These are phyloP conservation scores for Verticillium zaregamsianum DNA, from an alignment of 2,329 filamentous ascomycete genomes.

Conservation along the genomic window DNA sequence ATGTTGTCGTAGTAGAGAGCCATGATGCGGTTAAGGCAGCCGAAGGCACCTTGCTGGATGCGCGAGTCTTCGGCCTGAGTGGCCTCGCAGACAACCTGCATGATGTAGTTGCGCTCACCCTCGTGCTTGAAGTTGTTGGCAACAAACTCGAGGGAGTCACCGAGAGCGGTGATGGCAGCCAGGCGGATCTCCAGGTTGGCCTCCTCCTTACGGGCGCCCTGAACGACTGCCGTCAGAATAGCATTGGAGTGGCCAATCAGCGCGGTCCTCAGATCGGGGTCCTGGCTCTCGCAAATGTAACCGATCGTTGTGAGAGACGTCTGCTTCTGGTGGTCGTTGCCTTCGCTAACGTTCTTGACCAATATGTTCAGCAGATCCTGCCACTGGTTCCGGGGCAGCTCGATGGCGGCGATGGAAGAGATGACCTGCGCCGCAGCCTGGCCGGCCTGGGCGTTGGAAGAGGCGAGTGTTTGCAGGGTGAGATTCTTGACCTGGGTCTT, in stretches of 20 bases:
- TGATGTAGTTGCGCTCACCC: slow-evolving; percentile 99
- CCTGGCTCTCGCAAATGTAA: slow-evolving; percentile 96
- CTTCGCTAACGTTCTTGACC: slow-evolving; percentile 88
- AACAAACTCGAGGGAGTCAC: slow-evolving; percentile 96
- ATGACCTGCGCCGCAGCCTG: slow-evolving; percentile 92
- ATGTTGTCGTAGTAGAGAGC: slow-evolving; percentile 98
- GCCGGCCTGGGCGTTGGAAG: slow-evolving; percentile 76
- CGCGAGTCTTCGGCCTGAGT: slow-evolving; percentile 88
- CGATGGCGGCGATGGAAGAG: slow-evolving; percentile 89
- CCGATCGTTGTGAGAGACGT: slow-evolving; percentile 93
- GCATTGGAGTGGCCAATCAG: slow-evolving; percentile 89
- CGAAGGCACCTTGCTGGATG: slow-evolving; percentile 94
- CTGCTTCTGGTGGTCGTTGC: slow-evolving; percentile 86
- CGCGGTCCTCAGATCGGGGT: slow-evolving; percentile 76
- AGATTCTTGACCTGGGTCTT: slow-evolving; percentile 86
- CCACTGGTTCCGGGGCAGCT: slow-evolving; percentile 92
- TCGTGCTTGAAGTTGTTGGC: slow-evolving; percentile 98
- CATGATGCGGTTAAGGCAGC: slow-evolving; percentile 98
- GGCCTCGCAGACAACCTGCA: slow-evolving; percentile 99
- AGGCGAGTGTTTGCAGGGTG: slow-evolving; percentile 81
- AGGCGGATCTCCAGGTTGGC: slow-evolving; percentile 84
- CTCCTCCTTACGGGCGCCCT: slow-evolving; percentile 96
- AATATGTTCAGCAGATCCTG: slow-evolving; percentile 82
- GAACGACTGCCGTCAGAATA: slow-evolving; percentile 94
- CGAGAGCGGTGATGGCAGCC: slow-evolving; percentile 88